Evolutionary conservation across 2,329 filamentous ascomycete species (phyloP).

Genomic region (Alternaria triticina): DNA sequence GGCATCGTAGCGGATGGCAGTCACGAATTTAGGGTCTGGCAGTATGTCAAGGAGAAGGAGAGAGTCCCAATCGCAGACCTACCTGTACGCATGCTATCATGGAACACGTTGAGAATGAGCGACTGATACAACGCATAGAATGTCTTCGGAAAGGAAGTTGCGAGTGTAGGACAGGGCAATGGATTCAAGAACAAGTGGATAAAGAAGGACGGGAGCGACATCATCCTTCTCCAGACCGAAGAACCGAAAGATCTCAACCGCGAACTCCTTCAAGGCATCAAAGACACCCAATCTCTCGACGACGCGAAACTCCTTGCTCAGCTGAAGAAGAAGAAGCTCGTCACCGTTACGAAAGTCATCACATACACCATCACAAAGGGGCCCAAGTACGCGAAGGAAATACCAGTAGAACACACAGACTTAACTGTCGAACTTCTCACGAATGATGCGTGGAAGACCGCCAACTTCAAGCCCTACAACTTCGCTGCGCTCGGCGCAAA

Average conservation of each 20-base stretch:
- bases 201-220: conserved; percentile 65
- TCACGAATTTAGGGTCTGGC: conserved; percentile 60
- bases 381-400: conserved; percentile 84
- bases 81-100: conserved; percentile 42
- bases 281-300: conserved; percentile 70
- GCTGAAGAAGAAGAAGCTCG: conserved; percentile 89
- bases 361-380: conserved; percentile 86
- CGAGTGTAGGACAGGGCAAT: conserved; percentile 90
- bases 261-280: conserved; percentile 75
- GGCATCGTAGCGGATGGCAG: conserved; percentile 66
- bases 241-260: conserved; percentile 81
- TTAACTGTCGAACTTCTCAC: conserved; percentile 91
- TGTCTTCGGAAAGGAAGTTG: conserved; percentile 74
- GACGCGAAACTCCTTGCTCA: conserved; percentile 81
- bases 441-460: conserved; percentile 88
- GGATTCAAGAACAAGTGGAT: conserved; percentile 81
- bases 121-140: conserved; percentile 51
- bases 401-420: conserved; percentile 93
- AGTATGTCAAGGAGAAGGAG: conserved; percentile 54
- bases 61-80: conserved; percentile 56
- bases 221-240: conserved; percentile 63
- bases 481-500: conserved; percentile 75
- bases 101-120: not conserved
- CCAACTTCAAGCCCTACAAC: conserved; percentile 84
- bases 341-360: conserved; percentile 82